These are phyloP conservation scores for Penstemon eatonii DNA, from an alignment of 257 asterid genomes.

Conservation along the genomic window DNA sequence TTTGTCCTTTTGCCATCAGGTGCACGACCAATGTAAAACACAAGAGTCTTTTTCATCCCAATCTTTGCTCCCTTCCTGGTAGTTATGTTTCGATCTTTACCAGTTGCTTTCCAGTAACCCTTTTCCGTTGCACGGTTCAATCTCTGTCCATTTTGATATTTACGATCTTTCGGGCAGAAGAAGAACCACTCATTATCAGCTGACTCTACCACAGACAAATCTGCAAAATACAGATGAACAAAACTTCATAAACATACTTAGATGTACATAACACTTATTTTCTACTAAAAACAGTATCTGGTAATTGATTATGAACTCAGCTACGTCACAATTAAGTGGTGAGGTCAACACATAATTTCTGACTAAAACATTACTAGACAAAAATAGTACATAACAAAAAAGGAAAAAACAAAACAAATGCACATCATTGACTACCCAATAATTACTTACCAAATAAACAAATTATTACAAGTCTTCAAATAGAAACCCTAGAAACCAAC, in stretches of 20 bases:
- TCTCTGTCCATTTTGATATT: slow-evolving; percentile 92
- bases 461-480: too few relatives aligned
- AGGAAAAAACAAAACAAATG: too few relatives aligned
- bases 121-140: slow-evolving; percentile 81
- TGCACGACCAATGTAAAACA: slow-evolving; percentile 89
- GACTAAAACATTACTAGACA: not conserved
- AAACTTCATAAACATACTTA: slow-evolving; percentile 10
- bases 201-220: slow-evolving; percentile 73
- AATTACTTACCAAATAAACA: not conserved
- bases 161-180: slow-evolving; percentile 99
- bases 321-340: not conserved
- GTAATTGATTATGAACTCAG: not conserved
- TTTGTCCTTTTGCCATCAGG: slow-evolving; percentile 93
- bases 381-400: too few relatives aligned
- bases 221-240: slow-evolving; percentile 46
- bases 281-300: not conserved
- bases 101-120: slow-evolving; percentile 99
- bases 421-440: too few relatives aligned
- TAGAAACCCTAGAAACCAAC: too few relatives aligned
- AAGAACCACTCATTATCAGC: slow-evolving; percentile 95
- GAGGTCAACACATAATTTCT: not conserved
- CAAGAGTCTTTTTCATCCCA: slow-evolving; percentile 94
- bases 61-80: slow-evolving; percentile 75
- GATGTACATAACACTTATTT: not conserved
- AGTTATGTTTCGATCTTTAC: slow-evolving; percentile 77